Evolutionary conservation across 2,329 filamentous ascomycete genomes (phyloP).

Genomic region (Bipolaris gigantea): DNA sequence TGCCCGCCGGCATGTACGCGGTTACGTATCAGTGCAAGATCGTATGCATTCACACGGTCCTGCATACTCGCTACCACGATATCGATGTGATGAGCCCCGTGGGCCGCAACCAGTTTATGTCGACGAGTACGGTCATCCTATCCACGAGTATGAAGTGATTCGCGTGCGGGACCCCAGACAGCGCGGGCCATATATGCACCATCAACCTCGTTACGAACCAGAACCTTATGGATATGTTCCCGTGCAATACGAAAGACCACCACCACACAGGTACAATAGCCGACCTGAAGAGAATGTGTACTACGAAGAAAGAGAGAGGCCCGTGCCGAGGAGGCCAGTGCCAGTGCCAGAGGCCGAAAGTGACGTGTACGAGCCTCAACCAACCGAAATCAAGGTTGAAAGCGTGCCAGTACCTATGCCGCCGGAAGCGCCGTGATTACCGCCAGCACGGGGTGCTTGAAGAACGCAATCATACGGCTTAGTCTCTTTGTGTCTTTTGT

Average conservation of each 20-base stretch:
- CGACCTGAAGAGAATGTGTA: slow-evolving; percentile 34
- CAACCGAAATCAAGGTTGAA: slow-evolving; percentile 34
- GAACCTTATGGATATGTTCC: slow-evolving; percentile 36
- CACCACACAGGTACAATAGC: slow-evolving; percentile 29
- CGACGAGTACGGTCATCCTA: slow-evolving; percentile 36
- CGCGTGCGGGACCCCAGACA: slow-evolving; percentile 30
- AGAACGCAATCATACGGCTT: background rate
- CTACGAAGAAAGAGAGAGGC: slow-evolving; percentile 37
- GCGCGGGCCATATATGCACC: slow-evolving; percentile 13
- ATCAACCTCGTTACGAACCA: slow-evolving; percentile 33
- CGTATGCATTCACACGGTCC: slow-evolving; percentile 25
- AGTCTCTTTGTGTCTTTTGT: background rate
- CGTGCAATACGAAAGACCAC: slow-evolving; percentile 33
- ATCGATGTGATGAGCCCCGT: slow-evolving; percentile 35
- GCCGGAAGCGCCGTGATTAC: slow-evolving; percentile 4
- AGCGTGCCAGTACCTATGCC: slow-evolving; percentile 20
- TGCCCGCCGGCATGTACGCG: slow-evolving; percentile 26
- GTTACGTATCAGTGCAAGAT: slow-evolving; percentile 42
- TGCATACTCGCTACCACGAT: slow-evolving; percentile 34
- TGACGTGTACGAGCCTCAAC: slow-evolving; percentile 31
- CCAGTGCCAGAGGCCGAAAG: slow-evolving; percentile 21
- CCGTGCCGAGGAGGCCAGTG: slow-evolving; percentile 21
- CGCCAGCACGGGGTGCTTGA: background rate
- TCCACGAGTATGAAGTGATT: slow-evolving; percentile 38
- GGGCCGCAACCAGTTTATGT: slow-evolving; percentile 37